A percentile compares a stretch with the other conserved stretches of the same genome.
These are phyloP conservation scores for Xylaria sp. DNA, from an alignment of 2,329 filamentous ascomycete species.

Conservation along the genomic window DNA sequence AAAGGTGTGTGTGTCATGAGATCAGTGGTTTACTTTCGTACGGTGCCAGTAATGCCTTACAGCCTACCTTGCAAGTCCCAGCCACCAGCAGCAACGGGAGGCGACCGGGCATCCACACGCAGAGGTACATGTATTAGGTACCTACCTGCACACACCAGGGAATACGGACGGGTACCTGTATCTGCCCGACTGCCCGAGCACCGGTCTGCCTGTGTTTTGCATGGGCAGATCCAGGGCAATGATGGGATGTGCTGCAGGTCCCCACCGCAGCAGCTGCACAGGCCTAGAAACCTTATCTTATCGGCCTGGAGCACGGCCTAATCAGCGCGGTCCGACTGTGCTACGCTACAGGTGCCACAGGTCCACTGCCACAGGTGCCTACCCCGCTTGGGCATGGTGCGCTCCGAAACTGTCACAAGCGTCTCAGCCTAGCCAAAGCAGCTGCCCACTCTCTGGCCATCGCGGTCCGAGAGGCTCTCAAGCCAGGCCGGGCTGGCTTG, in stretches of 20 bases:
- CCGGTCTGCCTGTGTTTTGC: too few relatives aligned
- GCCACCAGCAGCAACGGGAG: not conserved
- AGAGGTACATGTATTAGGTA: too few relatives aligned
- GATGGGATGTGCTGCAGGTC: not conserved
- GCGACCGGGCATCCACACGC: too few relatives aligned
- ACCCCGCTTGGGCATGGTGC: not conserved
- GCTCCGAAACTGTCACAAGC: not conserved
- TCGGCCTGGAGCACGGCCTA: not conserved
- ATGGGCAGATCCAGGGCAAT: too few relatives aligned
- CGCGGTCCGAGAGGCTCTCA: not conserved
- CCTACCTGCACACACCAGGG: too few relatives aligned
- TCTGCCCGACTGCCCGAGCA: too few relatives aligned
- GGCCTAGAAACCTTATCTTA: not conserved
- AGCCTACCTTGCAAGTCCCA: not conserved
- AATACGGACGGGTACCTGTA: too few relatives aligned
- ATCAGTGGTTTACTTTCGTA: not conserved
- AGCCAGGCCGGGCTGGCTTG: not conserved
- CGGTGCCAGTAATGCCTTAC: not conserved
- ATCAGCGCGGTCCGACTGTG: not conserved
- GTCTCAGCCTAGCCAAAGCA: not conserved
- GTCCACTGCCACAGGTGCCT: too few relatives aligned
- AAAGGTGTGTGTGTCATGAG: not conserved
- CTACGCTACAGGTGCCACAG: too few relatives aligned
- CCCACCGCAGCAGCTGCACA: not conserved
- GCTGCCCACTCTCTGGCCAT: not conserved